Base-by-base conservation (phyloP, 768 basidiomycete genomes). In the Russula compacta region DNA sequence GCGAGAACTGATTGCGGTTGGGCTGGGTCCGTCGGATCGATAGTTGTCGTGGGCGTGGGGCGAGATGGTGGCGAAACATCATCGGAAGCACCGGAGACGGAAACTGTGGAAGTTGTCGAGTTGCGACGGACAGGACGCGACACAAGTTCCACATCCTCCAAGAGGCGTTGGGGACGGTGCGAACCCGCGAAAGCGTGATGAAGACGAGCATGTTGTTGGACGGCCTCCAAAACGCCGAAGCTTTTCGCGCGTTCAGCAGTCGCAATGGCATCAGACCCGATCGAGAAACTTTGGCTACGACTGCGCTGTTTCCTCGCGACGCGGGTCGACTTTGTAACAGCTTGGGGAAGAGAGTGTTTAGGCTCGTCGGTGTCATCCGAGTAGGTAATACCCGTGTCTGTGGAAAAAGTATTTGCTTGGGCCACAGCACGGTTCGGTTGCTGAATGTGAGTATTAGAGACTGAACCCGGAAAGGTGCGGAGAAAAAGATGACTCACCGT, bases 401-500 rank as follows among this genome's bases (percentile, higher is more conserved):
- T 76, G 8, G 82, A 77, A 1, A 83, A 75, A 1, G 82, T 75
- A 65, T 85, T 86, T 11, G 84, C 87, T 54, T 90, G 89, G 1
- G 86, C 85, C 19, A 88, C 79, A 53, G 86, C 79, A 51, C 90
- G 82, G 10, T 83, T 85, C 1, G 84, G 80, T 38, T 81, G 82
- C 88, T 89, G 69, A 19, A 60, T 8, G 10, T 55, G 17, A 52
- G 42, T 35, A 48, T 46, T 17, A 56, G 53, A 40, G 4, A 14
- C 12, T 33, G 38, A 32, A 21, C 39, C 2, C 17, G 21, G 42
- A 51, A 52, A 2, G 38, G 4, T 3, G 24, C 24, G 15, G 11
- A 32, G 29, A 51, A 17, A 4, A 60, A 17, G 4, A 60, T 35
- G 35, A 77, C 82, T 69, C 59, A 90, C 88, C 32, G 80, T 81